Base-by-base conservation (phyloP, 1,139 yeast species). In the Candida glucosophila region DNA sequence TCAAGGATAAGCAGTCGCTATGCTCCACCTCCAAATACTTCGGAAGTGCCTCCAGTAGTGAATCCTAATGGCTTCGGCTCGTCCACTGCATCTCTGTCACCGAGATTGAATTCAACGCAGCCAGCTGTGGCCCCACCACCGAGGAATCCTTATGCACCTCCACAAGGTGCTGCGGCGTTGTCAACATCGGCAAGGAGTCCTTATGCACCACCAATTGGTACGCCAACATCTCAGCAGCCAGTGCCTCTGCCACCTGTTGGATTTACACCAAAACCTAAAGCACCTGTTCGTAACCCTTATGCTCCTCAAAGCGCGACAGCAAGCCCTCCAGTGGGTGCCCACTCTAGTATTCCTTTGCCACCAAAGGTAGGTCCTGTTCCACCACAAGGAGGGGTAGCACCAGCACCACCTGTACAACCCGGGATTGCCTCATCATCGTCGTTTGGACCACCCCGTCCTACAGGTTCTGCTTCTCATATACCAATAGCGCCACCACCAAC, bases 41-140 rank as follows among this genome's bases (percentile, higher is more conserved):
- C n/a, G n/a, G 61, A 65, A 24, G 64, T 62, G 40, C 68, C 69
- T 9, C 35, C 28, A 12, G 7, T 17, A 4, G 25, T n/a, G 10
- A 22, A 28, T 10, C 30, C 20, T 14, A 17, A 29, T 8, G 27
- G 21, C n/a, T 9, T 5, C 5, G 28, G 19, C 9, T 22, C 32
- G 4, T 33, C 39, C 11, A 20, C 23, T 12, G 26, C 29, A 15
- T 29, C 38, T 8, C 30, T 22, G 9, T 28, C 37, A 14, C 39
- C 40, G 12, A 30, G 29, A 10, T 31, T 22, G 15, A 16, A 27
- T 5, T 27, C 8, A 39, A 32, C 35, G 11, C 31, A 39, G 9
- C 34, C 40, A 7, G 17, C 29, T 5, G 20, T 20, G 15, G 30
- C 36, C 6, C 12, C 12, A n/a, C 33, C 43, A 19, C 35, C 37